Conservation (phyloP, 1,139 yeast genomes). For the Geotrichum fermentans region DNA sequence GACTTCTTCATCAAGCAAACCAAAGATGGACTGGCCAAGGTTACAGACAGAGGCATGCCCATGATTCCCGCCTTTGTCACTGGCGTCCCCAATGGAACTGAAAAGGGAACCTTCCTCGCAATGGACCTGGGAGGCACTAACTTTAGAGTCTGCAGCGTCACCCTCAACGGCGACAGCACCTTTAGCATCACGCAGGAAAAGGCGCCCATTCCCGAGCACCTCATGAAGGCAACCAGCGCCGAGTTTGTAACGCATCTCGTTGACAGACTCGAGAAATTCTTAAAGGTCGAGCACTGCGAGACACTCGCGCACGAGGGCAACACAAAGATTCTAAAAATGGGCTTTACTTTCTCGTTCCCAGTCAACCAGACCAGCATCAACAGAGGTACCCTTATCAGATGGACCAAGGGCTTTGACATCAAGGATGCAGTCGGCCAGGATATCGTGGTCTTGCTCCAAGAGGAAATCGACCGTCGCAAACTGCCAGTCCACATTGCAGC, state of each 20-base stretch:
- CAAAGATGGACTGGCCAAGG: conserved; percentile 52
- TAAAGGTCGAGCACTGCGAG: conserved; percentile 53
- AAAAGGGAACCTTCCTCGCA: conserved; percentile 70
- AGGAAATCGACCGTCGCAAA: conserved; percentile 53
- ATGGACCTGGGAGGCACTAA: conserved; percentile 89
- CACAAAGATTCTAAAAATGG: conserved; percentile 53
- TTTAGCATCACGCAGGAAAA: conserved; percentile 68
- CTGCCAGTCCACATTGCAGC: conserved; percentile 78
- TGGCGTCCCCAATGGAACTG: conserved; percentile 73
- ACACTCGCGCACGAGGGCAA: conserved; percentile 17
- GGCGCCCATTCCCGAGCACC: conserved; percentile 64
- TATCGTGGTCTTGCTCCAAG: conserved; percentile 67
- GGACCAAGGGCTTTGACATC: conserved; percentile 93
- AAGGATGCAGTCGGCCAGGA: conserved; percentile 80
- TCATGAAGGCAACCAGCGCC: conserved; percentile 55
- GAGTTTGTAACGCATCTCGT: conserved; percentile 72
- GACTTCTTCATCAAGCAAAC: conserved; percentile 46
- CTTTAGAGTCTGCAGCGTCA: conserved; percentile 81
- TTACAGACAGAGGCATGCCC: conserved; percentile 55
- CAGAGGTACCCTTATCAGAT: conserved; percentile 75
- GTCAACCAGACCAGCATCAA: conserved; percentile 76
- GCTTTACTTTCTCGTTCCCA: conserved; percentile 92
- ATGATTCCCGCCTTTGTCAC: conserved; percentile 89
- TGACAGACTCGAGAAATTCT: conserved; percentile 56
- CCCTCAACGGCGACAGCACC: conserved; percentile 74